A percentile compares a stretch with the other conserved stretches of the same genome.
phyloP scores from a whole-genome alignment of 2,329 filamentous ascomycete genomes.

The Xylariaceae sp. region DNA sequence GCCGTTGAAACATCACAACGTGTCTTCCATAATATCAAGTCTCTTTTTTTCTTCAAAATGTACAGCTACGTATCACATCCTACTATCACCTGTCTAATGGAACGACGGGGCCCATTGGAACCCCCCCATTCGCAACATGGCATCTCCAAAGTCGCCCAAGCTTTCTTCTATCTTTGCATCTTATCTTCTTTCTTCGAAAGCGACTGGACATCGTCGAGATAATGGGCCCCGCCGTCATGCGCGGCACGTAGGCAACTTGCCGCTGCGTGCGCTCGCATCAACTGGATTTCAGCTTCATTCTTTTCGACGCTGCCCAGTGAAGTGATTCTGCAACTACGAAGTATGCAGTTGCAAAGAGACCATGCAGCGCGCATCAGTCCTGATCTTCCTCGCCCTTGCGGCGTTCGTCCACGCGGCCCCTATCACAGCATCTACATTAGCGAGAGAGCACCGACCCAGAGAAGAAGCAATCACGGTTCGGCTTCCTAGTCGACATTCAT shows the following conservation, averaged over 20 bases:
- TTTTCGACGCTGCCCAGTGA: not conserved
- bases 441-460: conserved; percentile 14
- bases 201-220: not conserved
- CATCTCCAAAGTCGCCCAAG: not conserved
- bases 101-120: not conserved
- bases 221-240: not conserved
- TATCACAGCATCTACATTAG: conserved; percentile 25
- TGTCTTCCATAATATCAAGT: not conserved
- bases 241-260: not conserved
- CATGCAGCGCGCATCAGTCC: conserved; percentile 24
- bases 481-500: conserved; percentile 21
- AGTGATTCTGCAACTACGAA: not conserved
- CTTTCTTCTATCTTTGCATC: not conserved
- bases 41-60: no score
- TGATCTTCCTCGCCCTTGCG: conserved; percentile 28
- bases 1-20: no score
- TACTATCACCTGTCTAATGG: not conserved
- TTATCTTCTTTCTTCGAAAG: not conserved
- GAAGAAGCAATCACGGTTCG: conserved; percentile 22
- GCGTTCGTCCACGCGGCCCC: conserved; percentile 27
- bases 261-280: not conserved
- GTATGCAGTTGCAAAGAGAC: not conserved
- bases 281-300: not conserved
- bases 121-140: not conserved
- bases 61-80: not conserved